Conservation (phyloP, 176 grass and related monocot species). For the Miscanthus lutarioriparius region DNA sequence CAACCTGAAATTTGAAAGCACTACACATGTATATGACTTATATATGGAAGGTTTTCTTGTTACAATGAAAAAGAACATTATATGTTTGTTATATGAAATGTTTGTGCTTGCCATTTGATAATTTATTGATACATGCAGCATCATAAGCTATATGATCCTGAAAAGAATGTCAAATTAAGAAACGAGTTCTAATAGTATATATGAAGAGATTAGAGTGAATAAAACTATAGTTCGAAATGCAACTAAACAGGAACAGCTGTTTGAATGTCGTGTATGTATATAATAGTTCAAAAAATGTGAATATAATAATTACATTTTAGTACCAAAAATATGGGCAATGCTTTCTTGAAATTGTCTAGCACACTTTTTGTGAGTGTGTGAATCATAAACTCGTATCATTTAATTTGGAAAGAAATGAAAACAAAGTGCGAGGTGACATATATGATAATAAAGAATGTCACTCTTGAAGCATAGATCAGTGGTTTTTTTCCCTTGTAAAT, state of each 20-base stretch:
- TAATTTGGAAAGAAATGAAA: too few relatives aligned
- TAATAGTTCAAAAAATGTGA: too few relatives aligned
- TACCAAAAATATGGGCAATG: too few relatives aligned
- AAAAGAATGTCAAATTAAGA: not conserved
- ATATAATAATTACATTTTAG: too few relatives aligned
- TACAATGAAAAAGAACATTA: not conserved
- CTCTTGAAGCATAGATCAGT: too few relatives aligned
- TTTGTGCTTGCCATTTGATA: not conserved
- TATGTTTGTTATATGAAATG: not conserved
- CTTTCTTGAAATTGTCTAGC: too few relatives aligned
- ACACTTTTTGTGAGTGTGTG: too few relatives aligned
- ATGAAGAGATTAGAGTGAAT: not conserved
- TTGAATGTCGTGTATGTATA: not conserved
- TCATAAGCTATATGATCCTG: not conserved
- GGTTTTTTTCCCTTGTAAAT: too few relatives aligned
- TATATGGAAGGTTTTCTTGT: not conserved
- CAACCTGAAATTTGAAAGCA: slow-evolving; percentile 49
- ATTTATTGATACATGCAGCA: not conserved
- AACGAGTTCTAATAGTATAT: not conserved
- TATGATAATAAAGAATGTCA: too few relatives aligned
- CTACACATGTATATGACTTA: not conserved
- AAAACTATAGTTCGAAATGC: not conserved
- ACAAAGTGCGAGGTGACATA: too few relatives aligned
- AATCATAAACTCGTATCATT: too few relatives aligned
- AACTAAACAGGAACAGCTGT: not conserved